These are phyloP conservation scores for Piper betle DNA, from an alignment of 164 flowering plant genomes.

Conservation along the genomic window DNA sequence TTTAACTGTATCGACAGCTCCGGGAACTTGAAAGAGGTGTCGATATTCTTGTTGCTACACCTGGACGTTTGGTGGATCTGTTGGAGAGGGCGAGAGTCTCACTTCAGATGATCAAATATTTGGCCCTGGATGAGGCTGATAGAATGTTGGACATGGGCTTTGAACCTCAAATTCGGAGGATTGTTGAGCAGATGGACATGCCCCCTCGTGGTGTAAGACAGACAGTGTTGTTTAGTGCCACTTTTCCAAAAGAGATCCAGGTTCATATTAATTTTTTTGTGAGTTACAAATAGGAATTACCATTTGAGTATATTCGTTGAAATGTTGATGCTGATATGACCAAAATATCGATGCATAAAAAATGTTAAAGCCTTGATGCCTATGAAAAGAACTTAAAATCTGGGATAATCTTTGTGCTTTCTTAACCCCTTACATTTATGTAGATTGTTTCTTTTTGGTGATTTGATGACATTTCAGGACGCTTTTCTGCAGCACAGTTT, in stretches of 20 bases:
- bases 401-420: too few species aligned
- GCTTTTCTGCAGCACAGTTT: too few species aligned
- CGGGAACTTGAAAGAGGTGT: conserved; percentile 69
- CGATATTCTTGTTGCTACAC: conserved; percentile 76
- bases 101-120: conserved; percentile 45
- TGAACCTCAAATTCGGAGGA: conserved; percentile 72
- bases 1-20: conserved; percentile 22
- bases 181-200: conserved; percentile 79
- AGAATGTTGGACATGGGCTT: conserved; percentile 86
- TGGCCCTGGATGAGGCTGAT: conserved; percentile 76
- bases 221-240: conserved; percentile 69
- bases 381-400: too few species aligned
- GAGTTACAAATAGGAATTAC: not conserved
- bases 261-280: conserved; percentile 14
- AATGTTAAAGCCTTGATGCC: too few species aligned
- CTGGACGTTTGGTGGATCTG: conserved; percentile 65
- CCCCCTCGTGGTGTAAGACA: conserved; percentile 61
- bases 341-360: too few species aligned
- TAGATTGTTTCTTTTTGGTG: too few species aligned
- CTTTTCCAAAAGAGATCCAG: conserved; percentile 82
- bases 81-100: conserved; percentile 71
- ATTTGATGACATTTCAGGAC: too few species aligned
- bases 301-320: too few species aligned
- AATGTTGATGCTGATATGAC: too few species aligned
- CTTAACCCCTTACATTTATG: too few species aligned